Evolutionary conservation across 805 yeast species (phyloP).

Genomic region (Saturnispora quitensis): DNA sequence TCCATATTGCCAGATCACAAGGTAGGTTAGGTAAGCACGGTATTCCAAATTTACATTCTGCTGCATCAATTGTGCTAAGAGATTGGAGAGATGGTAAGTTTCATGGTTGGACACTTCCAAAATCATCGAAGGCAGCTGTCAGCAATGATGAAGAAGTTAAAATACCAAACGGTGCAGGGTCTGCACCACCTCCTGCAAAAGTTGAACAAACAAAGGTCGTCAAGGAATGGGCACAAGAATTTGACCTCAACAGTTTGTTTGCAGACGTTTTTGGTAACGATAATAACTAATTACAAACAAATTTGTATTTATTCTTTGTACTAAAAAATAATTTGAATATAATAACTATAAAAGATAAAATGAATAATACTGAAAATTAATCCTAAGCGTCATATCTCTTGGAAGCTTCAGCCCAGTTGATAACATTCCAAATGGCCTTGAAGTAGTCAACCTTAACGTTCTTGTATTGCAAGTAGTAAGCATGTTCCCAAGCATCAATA

Average conservation of each 20-base stretch:
- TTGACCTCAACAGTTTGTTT: slow-evolving; percentile 80
- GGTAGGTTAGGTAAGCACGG: slow-evolving; percentile 94
- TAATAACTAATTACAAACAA: background rate
- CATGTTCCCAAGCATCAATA: slow-evolving; percentile 96
- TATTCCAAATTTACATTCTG: slow-evolving; percentile 77
- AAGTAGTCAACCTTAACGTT: slow-evolving; percentile 88
- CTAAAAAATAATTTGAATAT: background rate
- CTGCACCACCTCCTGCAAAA: slow-evolving; percentile 33
- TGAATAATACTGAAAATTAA: background rate
- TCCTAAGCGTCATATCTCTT: slow-evolving; percentile 44
- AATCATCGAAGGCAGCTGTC: slow-evolving; percentile 19
- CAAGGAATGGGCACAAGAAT: slow-evolving; percentile 86
- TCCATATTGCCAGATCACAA: slow-evolving; percentile 85
- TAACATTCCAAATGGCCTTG: slow-evolving; percentile 89
- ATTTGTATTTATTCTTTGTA: background rate
- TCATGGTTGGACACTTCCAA: slow-evolving; percentile 83
- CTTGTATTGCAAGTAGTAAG: slow-evolving; percentile 88
- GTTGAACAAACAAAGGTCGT: slow-evolving; percentile 73
- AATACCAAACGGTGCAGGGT: slow-evolving; percentile 26
- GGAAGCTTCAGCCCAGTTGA: slow-evolving; percentile 90
- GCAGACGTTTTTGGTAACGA: slow-evolving; percentile 28
- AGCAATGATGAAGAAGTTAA: slow-evolving; percentile 32
- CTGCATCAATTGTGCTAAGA: slow-evolving; percentile 71
- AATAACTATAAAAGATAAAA: background rate
- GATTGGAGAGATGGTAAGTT: slow-evolving; percentile 98